These are phyloP conservation scores for Pleurotus ostreatus DNA, from an alignment of 768 basidiomycete species.

Conservation along the genomic window DNA sequence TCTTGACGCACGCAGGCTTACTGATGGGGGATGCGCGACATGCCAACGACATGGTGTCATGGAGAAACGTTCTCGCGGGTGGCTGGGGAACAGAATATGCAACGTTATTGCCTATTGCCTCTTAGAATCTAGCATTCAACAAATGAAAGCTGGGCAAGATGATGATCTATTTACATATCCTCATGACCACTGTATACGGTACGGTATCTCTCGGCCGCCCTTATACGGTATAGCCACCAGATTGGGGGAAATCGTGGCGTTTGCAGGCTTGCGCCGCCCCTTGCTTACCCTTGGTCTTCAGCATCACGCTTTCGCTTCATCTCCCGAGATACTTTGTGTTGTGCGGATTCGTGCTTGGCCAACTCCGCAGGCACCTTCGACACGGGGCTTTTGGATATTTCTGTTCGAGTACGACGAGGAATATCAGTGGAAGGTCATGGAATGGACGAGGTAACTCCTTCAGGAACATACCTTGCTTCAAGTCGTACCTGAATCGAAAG, in stretches of 20 bases:
- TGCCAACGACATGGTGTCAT: too few species aligned
- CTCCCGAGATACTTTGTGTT: slow-evolving; percentile 86
- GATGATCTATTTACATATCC: neutral
- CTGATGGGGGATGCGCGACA: too few species aligned
- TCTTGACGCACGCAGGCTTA: too few species aligned
- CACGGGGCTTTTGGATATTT: slow-evolving; percentile 92
- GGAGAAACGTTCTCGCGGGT: too few species aligned
- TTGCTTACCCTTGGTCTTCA: slow-evolving; percentile 59
- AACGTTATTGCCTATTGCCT: too few species aligned
- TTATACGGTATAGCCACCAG: neutral
- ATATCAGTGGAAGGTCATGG: slow-evolving; percentile 10
- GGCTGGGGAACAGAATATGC: too few species aligned
- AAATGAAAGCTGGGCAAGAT: too few species aligned
- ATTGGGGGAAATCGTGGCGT: neutral
- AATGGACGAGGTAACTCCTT: slow-evolving; percentile 5
- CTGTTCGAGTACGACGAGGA: slow-evolving; percentile 32
- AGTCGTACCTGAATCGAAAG: slow-evolving; percentile 70
- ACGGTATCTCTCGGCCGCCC: too few species aligned
- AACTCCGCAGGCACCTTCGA: slow-evolving; percentile 86
- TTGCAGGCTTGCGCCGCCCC: neutral
- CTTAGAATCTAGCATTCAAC: too few species aligned
- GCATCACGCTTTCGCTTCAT: slow-evolving; percentile 93
- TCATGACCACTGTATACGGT: neutral
- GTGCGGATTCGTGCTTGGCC: slow-evolving; percentile 88
- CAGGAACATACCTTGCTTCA: slow-evolving; percentile 73